Percentiles rank a stretch among this genome's conserved stretches.
Conservation (phyloP, 768 basidiomycete species). For the Suillus ampliporus region DNA sequence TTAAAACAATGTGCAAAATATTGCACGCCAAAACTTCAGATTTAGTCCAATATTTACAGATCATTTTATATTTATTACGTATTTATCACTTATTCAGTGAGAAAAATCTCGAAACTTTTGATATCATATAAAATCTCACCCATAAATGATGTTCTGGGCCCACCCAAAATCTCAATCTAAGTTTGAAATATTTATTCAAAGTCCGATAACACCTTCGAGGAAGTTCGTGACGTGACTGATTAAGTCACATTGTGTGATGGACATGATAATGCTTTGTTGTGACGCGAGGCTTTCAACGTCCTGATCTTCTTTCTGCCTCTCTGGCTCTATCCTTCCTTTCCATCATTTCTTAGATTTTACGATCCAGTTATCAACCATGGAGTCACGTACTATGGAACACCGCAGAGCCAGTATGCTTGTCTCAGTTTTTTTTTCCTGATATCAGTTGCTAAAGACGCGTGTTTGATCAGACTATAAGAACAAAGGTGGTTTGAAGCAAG, state of each 20-base stretch:
- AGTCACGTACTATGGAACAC: conserved; percentile 75
- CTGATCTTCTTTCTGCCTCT: conserved; percentile 15
- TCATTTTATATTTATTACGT: too few species aligned
- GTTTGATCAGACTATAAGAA: conserved; percentile 79
- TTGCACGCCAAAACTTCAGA: too few species aligned
- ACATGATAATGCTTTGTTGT: conserved; percentile 32
- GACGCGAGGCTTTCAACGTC: conserved; percentile 22
- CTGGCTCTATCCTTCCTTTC: conserved; percentile 17
- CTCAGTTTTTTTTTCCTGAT: conserved; percentile 15
- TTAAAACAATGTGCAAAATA: too few species aligned
- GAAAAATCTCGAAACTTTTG: too few species aligned
- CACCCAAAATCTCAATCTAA: too few species aligned
- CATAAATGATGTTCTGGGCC: too few species aligned
- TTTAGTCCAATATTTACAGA: too few species aligned
- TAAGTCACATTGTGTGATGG: conserved; percentile 29
- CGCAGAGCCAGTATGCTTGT: conserved; percentile 67
- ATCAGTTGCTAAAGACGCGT: conserved; percentile 44
- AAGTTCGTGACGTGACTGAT: conserved; percentile 22
- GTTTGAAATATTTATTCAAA: too few species aligned
- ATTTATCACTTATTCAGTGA: too few species aligned
- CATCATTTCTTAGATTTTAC: conserved; percentile 12
- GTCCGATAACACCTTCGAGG: too few species aligned
- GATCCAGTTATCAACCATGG: conserved; percentile 41
- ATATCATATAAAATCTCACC: too few species aligned
- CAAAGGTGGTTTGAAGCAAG: conserved; percentile 87